Evolutionary conservation across 352 stramenopile species (phyloP).

Genomic region (Plasmopara muralis): DNA sequence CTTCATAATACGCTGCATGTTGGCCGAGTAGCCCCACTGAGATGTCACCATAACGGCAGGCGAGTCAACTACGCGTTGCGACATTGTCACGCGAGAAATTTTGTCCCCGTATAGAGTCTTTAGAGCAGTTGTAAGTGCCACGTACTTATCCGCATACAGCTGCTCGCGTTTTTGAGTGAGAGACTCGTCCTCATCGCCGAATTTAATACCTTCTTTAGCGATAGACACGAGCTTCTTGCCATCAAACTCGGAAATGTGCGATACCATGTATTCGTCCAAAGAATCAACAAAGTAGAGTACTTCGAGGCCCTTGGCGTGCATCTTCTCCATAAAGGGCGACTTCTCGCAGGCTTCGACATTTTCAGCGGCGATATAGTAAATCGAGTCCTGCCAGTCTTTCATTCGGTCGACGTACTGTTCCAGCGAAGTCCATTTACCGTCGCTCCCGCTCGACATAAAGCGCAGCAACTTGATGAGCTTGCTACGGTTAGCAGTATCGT

Average conservation of each 20-base stretch:
- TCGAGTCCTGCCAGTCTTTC: slow-evolving; percentile 98
- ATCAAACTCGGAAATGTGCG: slow-evolving; percentile 92
- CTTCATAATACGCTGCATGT: slow-evolving; percentile 99
- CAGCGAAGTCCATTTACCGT: slow-evolving; percentile 90
- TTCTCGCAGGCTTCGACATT: slow-evolving; percentile 89
- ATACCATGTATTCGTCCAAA: slow-evolving; percentile 97
- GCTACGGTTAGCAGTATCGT: slow-evolving; percentile 92
- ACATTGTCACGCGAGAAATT: slow-evolving; percentile 94
- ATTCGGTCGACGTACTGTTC: slow-evolving; percentile 96
- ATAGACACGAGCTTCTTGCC: slow-evolving; percentile 95
- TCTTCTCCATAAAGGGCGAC: slow-evolving; percentile 96
- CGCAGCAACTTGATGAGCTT: slow-evolving; percentile 96
- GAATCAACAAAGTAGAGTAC: slow-evolving; percentile 98
- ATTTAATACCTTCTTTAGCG: slow-evolving; percentile 98
- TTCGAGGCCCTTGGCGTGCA: slow-evolving; percentile 95
- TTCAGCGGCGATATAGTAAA: slow-evolving; percentile 98
- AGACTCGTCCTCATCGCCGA: slow-evolving; percentile 97
- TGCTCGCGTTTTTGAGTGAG: slow-evolving; percentile 92
- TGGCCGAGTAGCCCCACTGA: slow-evolving; percentile 96
- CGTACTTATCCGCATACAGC: slow-evolving; percentile 95
- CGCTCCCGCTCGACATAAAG: slow-evolving; percentile 93
- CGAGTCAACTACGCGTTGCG: slow-evolving; percentile 89
- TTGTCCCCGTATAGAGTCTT: slow-evolving; percentile 95
- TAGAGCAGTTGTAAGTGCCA: slow-evolving; percentile 92
- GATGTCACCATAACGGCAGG: slow-evolving; percentile 95